A percentile compares a stretch with the other conserved stretches of the same genome.
Evolutionary conservation across 2,329 filamentous ascomycete species (phyloP).

Genomic region (Aspergillus bombycis): DNA sequence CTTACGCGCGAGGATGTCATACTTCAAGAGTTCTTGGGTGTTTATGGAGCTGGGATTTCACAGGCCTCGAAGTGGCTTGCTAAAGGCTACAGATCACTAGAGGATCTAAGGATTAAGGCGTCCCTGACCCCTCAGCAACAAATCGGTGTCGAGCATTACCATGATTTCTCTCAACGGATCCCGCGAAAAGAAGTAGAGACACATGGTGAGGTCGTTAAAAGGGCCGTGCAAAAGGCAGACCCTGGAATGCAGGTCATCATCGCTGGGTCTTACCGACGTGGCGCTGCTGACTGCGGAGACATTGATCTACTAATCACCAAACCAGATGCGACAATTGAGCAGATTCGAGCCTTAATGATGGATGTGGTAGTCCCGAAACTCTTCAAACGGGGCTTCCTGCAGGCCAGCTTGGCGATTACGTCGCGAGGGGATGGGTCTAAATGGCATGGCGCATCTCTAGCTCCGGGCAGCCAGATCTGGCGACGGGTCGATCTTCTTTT

Average conservation of each 20-base stretch:
- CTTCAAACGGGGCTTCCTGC: constrained; percentile 66
- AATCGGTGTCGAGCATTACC: constrained; percentile 77
- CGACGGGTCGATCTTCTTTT: constrained; percentile 82
- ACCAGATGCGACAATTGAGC: constrained; percentile 56
- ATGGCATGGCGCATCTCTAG: constrained; percentile 83
- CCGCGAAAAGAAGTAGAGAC: constrained; percentile 73
- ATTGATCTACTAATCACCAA: constrained; percentile 85
- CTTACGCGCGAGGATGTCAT: constrained; percentile 67
- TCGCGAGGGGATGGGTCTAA: constrained; percentile 67
- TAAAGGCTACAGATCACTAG: constrained; percentile 72
- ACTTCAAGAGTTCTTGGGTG: constrained; percentile 70
- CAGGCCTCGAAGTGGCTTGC: constrained; percentile 77
- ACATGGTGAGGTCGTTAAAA: constrained; percentile 67
- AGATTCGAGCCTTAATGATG: constrained; percentile 66
- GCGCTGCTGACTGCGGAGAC: constrained; percentile 73
- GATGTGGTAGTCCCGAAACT: constrained; percentile 66
- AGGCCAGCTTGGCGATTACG: constrained; percentile 66
- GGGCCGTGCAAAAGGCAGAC: constrained; percentile 64
- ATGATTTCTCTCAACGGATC: constrained; percentile 78
- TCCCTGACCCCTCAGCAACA: constrained; percentile 70
- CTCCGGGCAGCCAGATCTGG: constrained; percentile 67
- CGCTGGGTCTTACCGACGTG: constrained; percentile 83
- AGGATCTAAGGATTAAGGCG: constrained; percentile 67
- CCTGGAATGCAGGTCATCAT: constrained; percentile 69
- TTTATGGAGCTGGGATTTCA: constrained; percentile 75